A percentile compares a stretch with the other conserved stretches of the same genome.
Conservation (phyloP, 768 basidiomycete genomes). For the Kwoniella dejecticola region DNA sequence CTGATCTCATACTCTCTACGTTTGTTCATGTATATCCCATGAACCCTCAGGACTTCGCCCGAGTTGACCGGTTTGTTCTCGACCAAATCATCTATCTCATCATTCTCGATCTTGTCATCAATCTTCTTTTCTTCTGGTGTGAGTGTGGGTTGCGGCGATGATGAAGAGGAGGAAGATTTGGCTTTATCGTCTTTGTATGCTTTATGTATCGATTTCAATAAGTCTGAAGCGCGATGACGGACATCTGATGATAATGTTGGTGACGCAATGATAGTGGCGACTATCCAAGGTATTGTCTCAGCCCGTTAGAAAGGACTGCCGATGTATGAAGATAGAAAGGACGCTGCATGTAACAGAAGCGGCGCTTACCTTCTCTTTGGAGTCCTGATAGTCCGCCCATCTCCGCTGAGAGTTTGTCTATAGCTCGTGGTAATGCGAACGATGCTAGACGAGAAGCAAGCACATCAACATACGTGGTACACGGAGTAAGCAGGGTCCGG, state of each 20-base stretch:
- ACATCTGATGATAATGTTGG: constrained; percentile 50
- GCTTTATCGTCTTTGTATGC: constrained; percentile 45
- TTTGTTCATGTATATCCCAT: constrained; percentile 49
- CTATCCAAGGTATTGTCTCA: constrained; percentile 10
- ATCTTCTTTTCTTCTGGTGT: constrained; percentile 20
- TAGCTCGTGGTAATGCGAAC: constrained; percentile 44
- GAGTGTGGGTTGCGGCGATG: background rate
- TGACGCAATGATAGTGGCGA: constrained; percentile 44
- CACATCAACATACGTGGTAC: background rate
- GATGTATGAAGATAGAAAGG: no score
- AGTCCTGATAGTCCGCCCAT: constrained; percentile 45
- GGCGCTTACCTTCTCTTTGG: constrained; percentile 45
- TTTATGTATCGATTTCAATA: constrained; percentile 32
- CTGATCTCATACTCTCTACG: constrained; percentile 41
- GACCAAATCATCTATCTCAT: constrained; percentile 27
- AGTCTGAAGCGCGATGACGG: constrained; percentile 34
- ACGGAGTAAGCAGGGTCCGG: no score
- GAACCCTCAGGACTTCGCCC: constrained; percentile 38
- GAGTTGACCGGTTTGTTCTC: constrained; percentile 36
- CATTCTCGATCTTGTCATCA: constrained; percentile 24
- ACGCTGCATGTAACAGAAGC: no score
- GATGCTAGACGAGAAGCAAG: constrained; percentile 28
- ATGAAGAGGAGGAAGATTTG: background rate
- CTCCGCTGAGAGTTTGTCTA: constrained; percentile 44
- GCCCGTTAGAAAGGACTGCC: no score